Conservation (phyloP, 768 basidiomycete species). For the Pholiota molesta region DNA sequence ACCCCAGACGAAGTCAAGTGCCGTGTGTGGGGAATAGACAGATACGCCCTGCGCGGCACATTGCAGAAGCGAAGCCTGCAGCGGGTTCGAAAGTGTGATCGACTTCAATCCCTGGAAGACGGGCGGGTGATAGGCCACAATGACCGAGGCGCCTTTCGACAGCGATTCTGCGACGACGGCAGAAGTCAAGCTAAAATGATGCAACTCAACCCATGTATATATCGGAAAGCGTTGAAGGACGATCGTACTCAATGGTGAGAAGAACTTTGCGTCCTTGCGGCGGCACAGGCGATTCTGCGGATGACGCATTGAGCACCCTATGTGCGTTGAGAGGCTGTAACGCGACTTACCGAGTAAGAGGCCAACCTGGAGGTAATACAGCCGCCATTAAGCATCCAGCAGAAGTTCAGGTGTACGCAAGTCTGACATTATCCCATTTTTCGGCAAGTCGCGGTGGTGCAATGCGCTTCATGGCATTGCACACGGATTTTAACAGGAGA, state of each 20-base stretch:
- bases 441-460: constrained; percentile 87
- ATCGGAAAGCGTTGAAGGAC: constrained; percentile 2
- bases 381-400: constrained; percentile 11
- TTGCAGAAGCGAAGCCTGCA: constrained; percentile 79
- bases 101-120: constrained; percentile 79
- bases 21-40: constrained; percentile 87
- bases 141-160: constrained; percentile 58
- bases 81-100: constrained; percentile 73
- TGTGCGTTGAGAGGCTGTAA: constrained; percentile 7
- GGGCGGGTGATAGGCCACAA: constrained; percentile 85
- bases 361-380: constrained; percentile 56
- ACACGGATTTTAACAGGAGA: constrained; percentile 52
- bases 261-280: constrained; percentile 51
- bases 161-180: constrained; percentile 73
- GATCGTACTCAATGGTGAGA: constrained; percentile 70
- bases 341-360: constrained; percentile 62
- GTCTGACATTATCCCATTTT: constrained; percentile 91
- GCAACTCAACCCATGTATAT: constrained; percentile 8
- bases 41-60: constrained; percentile 85
- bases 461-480: constrained; percentile 77
- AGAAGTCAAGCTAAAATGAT: constrained; percentile 63
- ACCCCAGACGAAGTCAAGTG: constrained; percentile 80
- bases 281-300: constrained; percentile 55
- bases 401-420: constrained; percentile 10
- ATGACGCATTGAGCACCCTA: not conserved